These are phyloP conservation scores for Vachellia collinsii DNA, from an alignment of 306 rosid genomes.

Conservation along the genomic window DNA sequence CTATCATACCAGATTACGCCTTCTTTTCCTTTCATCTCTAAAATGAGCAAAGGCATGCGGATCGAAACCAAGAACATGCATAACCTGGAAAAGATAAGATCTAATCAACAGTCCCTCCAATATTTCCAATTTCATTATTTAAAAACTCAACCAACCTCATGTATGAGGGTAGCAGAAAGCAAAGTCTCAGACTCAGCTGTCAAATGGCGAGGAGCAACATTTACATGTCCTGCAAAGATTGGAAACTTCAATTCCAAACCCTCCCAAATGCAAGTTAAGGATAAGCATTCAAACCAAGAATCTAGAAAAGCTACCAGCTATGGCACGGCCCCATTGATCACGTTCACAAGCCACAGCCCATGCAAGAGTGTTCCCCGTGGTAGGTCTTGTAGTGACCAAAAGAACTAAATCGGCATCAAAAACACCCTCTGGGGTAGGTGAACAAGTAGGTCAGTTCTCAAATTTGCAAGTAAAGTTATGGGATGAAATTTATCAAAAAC, in stretches of 20 bases:
- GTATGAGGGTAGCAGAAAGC: slow-evolving; percentile 93
- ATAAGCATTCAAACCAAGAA: slow-evolving; percentile 22
- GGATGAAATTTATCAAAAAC: slow-evolving; percentile 9
- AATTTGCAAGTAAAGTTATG: slow-evolving; percentile 24
- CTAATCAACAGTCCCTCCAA: slow-evolving; percentile 34
- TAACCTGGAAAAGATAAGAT: slow-evolving; percentile 64
- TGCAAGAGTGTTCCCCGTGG: slow-evolving; percentile 96
- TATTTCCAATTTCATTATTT: slow-evolving; percentile 18
- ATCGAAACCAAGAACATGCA: slow-evolving; percentile 99
- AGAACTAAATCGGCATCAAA: slow-evolving; percentile 91
- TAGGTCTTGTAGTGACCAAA: slow-evolving; percentile 95
- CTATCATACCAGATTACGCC: slow-evolving; percentile 71
- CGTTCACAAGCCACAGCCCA: slow-evolving; percentile 99
- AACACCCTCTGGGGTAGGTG: slow-evolving; percentile 72
- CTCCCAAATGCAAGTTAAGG: slow-evolving; percentile 31
- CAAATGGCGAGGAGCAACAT: slow-evolving; percentile 99
- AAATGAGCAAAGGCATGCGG: slow-evolving; percentile 99
- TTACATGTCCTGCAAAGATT: slow-evolving; percentile 77
- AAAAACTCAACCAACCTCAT: slow-evolving; percentile 67
- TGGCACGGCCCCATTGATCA: slow-evolving; percentile 99
- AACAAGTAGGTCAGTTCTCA: slow-evolving; percentile 29
- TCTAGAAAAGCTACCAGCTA: slow-evolving; percentile 72
- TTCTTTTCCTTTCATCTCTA: slow-evolving; percentile 95
- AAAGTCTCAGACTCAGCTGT: slow-evolving; percentile 96
- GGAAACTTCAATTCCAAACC: slow-evolving; percentile 33